Evolutionary conservation across 495 filamentous ascomycete genomes (phyloP).

Genomic region (Neurospora tetraspora): DNA sequence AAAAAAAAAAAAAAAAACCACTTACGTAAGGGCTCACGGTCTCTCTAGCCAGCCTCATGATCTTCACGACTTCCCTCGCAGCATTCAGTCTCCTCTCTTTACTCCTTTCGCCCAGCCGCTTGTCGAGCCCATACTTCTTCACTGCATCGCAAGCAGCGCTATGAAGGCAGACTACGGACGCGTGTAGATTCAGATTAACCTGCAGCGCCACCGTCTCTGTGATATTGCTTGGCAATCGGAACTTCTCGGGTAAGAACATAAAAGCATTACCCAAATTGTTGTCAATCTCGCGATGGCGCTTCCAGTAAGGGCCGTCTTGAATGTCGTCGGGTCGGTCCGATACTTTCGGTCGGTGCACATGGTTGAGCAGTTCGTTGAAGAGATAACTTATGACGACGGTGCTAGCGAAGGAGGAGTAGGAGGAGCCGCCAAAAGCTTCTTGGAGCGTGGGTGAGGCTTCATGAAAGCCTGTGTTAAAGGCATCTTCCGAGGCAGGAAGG

Average conservation of each 20-base stretch:
- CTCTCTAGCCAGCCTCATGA: conserved; percentile 28
- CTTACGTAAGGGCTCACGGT: conserved; percentile 18
- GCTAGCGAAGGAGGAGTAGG: conserved; percentile 32
- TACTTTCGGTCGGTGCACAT: conserved; percentile 29
- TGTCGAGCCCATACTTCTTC: conserved; percentile 26
- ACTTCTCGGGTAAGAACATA: conserved; percentile 35
- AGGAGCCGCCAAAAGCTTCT: conserved; percentile 24
- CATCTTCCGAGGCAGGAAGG: conserved; percentile 34
- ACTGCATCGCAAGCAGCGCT: conserved; percentile 30
- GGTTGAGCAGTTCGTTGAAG: conserved; percentile 31
- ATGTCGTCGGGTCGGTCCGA: conserved; percentile 29
- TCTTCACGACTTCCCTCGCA: conserved; percentile 34
- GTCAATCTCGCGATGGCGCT: conserved; percentile 37
- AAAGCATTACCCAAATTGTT: conserved; percentile 34
- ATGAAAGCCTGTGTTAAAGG: conserved; percentile 25
- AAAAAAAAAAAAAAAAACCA: neutral
- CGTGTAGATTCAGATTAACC: conserved; percentile 36
- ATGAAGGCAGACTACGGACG: conserved; percentile 34
- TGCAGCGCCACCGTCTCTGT: conserved; percentile 29
- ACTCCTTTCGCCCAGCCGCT: conserved; percentile 21
- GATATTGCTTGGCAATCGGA: conserved; percentile 28
- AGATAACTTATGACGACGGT: conserved; percentile 30
- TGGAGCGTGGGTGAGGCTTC: conserved; percentile 25
- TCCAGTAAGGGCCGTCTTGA: conserved; percentile 33
- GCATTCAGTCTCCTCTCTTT: conserved; percentile 24